Evolutionary conservation across 352 stramenopile species (phyloP).

Genomic region (Phytophthora brassicae): DNA sequence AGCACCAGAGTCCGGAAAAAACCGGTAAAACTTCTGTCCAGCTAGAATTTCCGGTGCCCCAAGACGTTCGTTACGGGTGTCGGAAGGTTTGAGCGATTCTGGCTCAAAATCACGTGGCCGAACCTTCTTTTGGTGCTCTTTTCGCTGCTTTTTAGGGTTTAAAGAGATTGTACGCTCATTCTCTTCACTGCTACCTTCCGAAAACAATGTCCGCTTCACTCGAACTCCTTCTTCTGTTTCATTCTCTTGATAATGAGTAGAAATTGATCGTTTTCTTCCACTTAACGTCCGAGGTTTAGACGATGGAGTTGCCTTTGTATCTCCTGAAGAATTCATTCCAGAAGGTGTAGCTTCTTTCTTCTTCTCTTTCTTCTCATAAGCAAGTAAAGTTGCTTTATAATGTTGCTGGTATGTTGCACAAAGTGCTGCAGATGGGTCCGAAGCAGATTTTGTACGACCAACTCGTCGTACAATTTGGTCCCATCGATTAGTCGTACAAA

Average conservation of each 20-base stretch:
- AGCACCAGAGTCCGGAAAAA: slow-evolving; percentile 58
- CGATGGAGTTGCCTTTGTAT: slow-evolving; percentile 41
- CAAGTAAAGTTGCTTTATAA: slow-evolving; percentile 53
- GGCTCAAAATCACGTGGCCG: slow-evolving; percentile 40
- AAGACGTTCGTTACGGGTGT: slow-evolving; percentile 50
- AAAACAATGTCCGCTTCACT: slow-evolving; percentile 73
- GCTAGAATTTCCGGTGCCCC: slow-evolving; percentile 51
- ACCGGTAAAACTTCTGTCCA: slow-evolving; percentile 78
- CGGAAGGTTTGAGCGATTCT: slow-evolving; percentile 48
- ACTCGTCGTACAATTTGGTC: slow-evolving; percentile 62
- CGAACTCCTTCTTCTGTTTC: slow-evolving; percentile 18
- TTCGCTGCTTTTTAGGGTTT: slow-evolving; percentile 4
- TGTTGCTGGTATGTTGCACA: slow-evolving; percentile 54
- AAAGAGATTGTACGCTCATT: slow-evolving; percentile 34
- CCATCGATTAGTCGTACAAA: slow-evolving; percentile 45
- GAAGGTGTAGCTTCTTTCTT: slow-evolving; percentile 13
- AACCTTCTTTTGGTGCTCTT: slow-evolving; percentile 5
- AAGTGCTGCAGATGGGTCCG: slow-evolving; percentile 46
- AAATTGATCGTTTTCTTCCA: slow-evolving; percentile 34
- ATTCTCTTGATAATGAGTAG: slow-evolving; percentile 11
- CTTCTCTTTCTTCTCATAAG: slow-evolving; percentile 52
- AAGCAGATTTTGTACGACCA: slow-evolving; percentile 51
- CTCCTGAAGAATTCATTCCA: neutral
- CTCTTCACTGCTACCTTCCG: slow-evolving; percentile 60
- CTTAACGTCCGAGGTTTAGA: slow-evolving; percentile 55